Evolutionary conservation across 2,329 filamentous ascomycete genomes (phyloP), one percentile per base, ranked within the genome.

Genomic region (Colletotrichum cereale): DNA sequence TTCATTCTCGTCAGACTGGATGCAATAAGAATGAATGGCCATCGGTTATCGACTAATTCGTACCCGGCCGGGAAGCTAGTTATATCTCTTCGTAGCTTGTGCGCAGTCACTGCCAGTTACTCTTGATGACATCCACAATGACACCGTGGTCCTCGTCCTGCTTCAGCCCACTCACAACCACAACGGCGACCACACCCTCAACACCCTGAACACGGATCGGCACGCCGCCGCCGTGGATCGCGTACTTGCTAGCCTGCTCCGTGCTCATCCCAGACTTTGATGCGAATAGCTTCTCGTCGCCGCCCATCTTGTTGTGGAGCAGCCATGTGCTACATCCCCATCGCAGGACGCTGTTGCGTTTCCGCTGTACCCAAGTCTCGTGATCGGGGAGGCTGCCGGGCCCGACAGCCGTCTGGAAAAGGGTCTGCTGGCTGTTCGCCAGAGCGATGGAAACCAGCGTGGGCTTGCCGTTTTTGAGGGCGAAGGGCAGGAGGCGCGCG

Each of bases 61-160:
- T 56, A 11, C 6, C 8, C 7, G 24, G 12, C 14, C 16, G 24
- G n/a, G n/a, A 11, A 16, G 14, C 34, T 2, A 7, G 18, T 2
- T 1, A 1, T 2, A 0, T 16, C n/a, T 18, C 2, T 38, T 12
- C n/a, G 2, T 52, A 16, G 11, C 48, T 18, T 21, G 5, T 3
- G 52, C 21, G 16, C 8, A 40, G 5, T 70, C 47, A 71, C 34
- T 71, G 42, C 84, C 85, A 86, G 67, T 85, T 81, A 36, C 89
- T 87, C 75, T 85, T 85, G 52, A 95, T 84, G 1, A 89, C 89
- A 78, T 95, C 91, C 0, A 93, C 87, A 77, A 96, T 90, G 47
- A 95, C 88, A 11, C 89, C 89, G 80, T 96, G 93, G 80, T 95
- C 93, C 82, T 95, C 88, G 76, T 93, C 86, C 80, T 95, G 91